Percentiles rank a stretch among this genome's conserved stretches.
Conservation (phyloP, 805 yeast genomes). For the Candida incommunis region DNA sequence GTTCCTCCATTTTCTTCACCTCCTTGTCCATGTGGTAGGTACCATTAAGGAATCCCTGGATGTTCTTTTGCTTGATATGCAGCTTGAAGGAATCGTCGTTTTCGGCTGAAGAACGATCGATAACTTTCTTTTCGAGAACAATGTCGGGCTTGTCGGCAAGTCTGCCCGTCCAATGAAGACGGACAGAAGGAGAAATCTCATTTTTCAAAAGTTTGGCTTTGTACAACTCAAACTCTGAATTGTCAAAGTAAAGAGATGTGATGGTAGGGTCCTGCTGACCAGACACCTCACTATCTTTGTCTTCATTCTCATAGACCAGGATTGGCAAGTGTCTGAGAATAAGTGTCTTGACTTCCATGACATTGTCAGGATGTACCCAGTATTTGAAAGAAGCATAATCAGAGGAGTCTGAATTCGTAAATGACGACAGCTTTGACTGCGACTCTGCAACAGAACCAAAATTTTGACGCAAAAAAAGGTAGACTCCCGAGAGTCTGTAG, state of each 20-base stretch:
- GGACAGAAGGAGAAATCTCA: constrained; percentile 55
- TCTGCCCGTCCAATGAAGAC: constrained; percentile 86
- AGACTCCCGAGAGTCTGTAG: constrained; percentile 62
- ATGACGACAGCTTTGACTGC: constrained; percentile 21
- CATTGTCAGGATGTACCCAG: constrained; percentile 94
- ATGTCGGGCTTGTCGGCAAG: constrained; percentile 63
- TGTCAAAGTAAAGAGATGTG: constrained; percentile 81
- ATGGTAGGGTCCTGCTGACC: constrained; percentile 57
- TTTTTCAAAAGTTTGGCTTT: constrained; percentile 62
- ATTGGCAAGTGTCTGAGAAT: constrained; percentile 89
- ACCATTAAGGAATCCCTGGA: constrained; percentile 56
- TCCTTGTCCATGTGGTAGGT: constrained; percentile 34
- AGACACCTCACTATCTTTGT: constrained; percentile 32
- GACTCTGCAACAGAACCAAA: constrained; percentile 26
- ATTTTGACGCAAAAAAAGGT: constrained; percentile 70
- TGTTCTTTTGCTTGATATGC: constrained; percentile 64
- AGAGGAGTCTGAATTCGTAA: constrained; percentile 21
- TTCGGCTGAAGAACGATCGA: constrained; percentile 28
- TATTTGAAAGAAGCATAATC: constrained; percentile 53
- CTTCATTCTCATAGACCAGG: constrained; percentile 51
- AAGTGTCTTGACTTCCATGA: constrained; percentile 96
- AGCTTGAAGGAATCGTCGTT: constrained; percentile 45
- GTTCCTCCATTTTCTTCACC: constrained; percentile 46
- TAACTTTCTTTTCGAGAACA: constrained; percentile 64
- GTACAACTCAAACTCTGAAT: constrained; percentile 67